Percentiles rank a stretch among this genome's conserved stretches.
phyloP scores from a whole-genome alignment of 495 filamentous ascomycete genomes.

The Aspergillus asperescens region DNA sequence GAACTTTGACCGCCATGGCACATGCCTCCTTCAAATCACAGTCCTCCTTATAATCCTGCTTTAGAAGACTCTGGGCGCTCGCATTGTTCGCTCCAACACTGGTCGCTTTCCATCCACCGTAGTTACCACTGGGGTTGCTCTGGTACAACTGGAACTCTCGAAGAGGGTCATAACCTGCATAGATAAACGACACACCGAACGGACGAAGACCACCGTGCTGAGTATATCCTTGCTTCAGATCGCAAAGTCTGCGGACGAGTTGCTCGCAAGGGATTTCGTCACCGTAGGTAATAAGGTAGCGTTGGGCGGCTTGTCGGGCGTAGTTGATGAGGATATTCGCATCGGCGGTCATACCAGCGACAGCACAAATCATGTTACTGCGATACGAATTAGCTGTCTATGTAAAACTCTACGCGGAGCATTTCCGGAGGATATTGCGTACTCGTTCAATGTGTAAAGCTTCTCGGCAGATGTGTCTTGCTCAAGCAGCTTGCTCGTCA shows the following conservation, averaged over 20 bases:
- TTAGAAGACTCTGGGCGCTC: slow-evolving; percentile 92
- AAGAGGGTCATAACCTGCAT: slow-evolving; percentile 92
- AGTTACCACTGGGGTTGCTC: slow-evolving; percentile 99
- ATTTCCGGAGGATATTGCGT: slow-evolving; percentile 24
- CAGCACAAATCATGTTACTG: slow-evolving; percentile 99
- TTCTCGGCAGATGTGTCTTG: slow-evolving; percentile 99
- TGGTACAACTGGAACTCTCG: slow-evolving; percentile 98
- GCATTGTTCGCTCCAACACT: slow-evolving; percentile 98
- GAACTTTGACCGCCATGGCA: slow-evolving; percentile 94
- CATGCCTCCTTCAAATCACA: slow-evolving; percentile 94
- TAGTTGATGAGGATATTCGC: slow-evolving; percentile 99
- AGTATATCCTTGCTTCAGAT: slow-evolving; percentile 99
- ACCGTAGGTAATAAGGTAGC: slow-evolving; percentile 97
- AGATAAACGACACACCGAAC: slow-evolving; percentile 99
- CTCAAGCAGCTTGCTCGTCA: slow-evolving; percentile 97
- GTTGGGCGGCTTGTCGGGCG: slow-evolving; percentile 91
- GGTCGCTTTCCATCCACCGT: slow-evolving; percentile 98
- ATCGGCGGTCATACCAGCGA: slow-evolving; percentile 98
- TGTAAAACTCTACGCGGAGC: not conserved
- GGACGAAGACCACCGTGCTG: slow-evolving; percentile 97
- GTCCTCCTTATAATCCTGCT: slow-evolving; percentile 99
- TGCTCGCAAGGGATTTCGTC: slow-evolving; percentile 99
- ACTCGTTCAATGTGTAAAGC: slow-evolving; percentile 99
- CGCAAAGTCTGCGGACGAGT: slow-evolving; percentile 92
- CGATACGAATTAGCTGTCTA: slow-evolving; percentile 17